Conservation (phyloP, 2,329 filamentous ascomycete species). For the Fusarium drepaniforme region DNA sequence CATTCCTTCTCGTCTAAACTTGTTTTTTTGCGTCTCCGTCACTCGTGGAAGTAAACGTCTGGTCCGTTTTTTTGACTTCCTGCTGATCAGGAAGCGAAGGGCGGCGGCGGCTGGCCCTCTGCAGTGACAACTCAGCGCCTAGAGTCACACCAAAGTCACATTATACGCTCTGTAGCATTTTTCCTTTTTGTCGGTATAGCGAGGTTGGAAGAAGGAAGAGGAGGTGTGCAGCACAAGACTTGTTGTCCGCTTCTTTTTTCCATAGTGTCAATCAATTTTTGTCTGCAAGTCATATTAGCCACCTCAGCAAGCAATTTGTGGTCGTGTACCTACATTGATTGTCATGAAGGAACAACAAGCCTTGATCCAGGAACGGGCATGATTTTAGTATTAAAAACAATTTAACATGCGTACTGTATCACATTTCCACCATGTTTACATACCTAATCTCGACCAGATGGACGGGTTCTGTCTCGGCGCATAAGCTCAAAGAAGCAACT, state of each 20-base stretch:
- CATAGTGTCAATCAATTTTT: not conserved
- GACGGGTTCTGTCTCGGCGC: conserved; percentile 17
- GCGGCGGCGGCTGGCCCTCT: conserved; percentile 9
- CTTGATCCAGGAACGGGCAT: not conserved
- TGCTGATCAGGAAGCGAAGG: conserved; percentile 11
- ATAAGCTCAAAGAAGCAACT: not conserved
- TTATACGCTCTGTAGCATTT: conserved; percentile 3
- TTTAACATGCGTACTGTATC: not conserved
- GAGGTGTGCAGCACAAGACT: not conserved
- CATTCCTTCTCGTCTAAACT: conserved; percentile 2
- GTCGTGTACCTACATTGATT: conserved; percentile 1
- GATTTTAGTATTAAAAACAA: not conserved
- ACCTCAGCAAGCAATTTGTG: conserved; percentile 5
- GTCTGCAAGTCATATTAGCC: conserved; percentile 30
- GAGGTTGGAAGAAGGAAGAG: not conserved
- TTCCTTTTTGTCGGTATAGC: not conserved
- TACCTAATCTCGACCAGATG: conserved; percentile 25
- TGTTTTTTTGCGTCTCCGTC: conserved; percentile 19
- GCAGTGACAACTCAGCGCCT: conserved; percentile 46
- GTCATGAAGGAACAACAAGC: not conserved
- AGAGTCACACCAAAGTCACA: conserved; percentile 30
- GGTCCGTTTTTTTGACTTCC: conserved; percentile 18
- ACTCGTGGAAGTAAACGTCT: conserved; percentile 37
- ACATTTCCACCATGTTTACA: conserved; percentile 17
- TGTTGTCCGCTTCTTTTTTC: not conserved